Percentiles rank a stretch among this genome's conserved stretches.
These are phyloP conservation scores for Aspergillus neoniger DNA, from an alignment of 2,329 filamentous ascomycete genomes.

Conservation along the genomic window DNA sequence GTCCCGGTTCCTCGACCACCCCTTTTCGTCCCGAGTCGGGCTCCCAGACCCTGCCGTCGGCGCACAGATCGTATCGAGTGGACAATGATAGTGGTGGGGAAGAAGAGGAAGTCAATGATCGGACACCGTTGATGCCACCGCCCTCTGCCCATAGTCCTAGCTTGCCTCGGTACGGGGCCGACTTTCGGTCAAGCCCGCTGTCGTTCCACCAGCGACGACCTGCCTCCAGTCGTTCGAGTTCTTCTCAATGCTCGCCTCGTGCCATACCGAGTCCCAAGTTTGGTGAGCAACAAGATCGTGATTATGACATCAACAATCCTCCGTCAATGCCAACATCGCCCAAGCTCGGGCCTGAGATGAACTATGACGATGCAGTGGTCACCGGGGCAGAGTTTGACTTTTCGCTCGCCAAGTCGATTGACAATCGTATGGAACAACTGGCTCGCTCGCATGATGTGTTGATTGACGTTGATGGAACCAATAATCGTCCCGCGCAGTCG, in stretches of 20 bases:
- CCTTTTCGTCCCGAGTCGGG: conserved; percentile 48
- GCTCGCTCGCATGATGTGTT: conserved; percentile 41
- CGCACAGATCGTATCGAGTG: conserved; percentile 25
- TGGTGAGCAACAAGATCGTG: conserved; percentile 32
- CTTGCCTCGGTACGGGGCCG: conserved; percentile 38
- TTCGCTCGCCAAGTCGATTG: conserved; percentile 36
- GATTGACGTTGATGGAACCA: conserved; percentile 47
- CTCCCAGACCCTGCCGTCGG: conserved; percentile 38
- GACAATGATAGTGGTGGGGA: conserved; percentile 35
- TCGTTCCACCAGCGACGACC: conserved; percentile 26
- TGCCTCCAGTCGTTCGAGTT: conserved; percentile 30
- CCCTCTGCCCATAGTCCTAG: conserved; percentile 35
- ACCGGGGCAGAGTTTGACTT: conserved; percentile 48
- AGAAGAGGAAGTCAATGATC: conserved; percentile 49
- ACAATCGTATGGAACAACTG: conserved; percentile 35
- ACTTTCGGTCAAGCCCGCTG: conserved; percentile 30
- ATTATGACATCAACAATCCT: conserved; percentile 67
- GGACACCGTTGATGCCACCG: conserved; percentile 56
- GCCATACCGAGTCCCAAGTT: conserved; percentile 27
- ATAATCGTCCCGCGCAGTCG: conserved; percentile 21
- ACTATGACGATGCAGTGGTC: conserved; percentile 57
- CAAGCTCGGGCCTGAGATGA: conserved; percentile 53
- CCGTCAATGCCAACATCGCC: conserved; percentile 64
- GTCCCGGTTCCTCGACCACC: conserved; percentile 35
- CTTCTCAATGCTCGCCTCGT: conserved; percentile 33